phyloP scores from a whole-genome alignment of 345 rosid species.

The Euphorbia pulcherrima region DNA sequence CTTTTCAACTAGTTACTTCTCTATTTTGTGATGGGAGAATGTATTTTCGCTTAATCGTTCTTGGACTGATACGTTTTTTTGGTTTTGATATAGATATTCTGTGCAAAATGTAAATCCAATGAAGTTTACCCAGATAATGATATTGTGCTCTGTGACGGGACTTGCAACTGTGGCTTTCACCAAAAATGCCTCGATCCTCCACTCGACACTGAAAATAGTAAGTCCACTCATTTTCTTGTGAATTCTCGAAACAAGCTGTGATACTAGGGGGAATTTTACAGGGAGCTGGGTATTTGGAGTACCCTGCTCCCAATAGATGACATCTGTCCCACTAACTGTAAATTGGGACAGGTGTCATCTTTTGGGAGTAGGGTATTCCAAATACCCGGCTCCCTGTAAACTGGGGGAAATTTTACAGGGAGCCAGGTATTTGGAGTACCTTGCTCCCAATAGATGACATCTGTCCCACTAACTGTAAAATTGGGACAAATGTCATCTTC shows the following conservation, averaged over 20 bases:
- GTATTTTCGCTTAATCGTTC: neutral
- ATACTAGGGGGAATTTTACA: no score
- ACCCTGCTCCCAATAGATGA: no score
- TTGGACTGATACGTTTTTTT: conserved; percentile 13
- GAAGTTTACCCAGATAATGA: conserved; percentile 90
- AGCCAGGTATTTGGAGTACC: no score
- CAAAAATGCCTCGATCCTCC: conserved; percentile 95
- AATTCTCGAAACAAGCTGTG: conserved; percentile 1
- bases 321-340: no score
- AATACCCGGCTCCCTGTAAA: no score
- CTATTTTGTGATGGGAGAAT: conserved; percentile 5
- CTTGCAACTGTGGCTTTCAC: conserved; percentile 89
- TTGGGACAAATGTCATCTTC: no score
- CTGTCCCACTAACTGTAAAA: no score
- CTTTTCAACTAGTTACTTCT: conserved; percentile 1
- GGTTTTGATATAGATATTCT: conserved; percentile 58
- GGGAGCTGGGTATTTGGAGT: no score
- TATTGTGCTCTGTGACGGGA: conserved; percentile 92
- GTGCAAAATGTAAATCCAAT: conserved; percentile 80
- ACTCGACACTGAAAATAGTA: conserved; percentile 79
- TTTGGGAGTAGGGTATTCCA: no score
- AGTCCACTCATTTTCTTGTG: conserved; percentile 23
- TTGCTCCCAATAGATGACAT: no score
- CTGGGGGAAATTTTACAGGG: no score
- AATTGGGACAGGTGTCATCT: no score